Percentiles rank a stretch among this genome's conserved stretches.
These are phyloP conservation scores for Coemansia sp. DNA, from an alignment of 192 early-diverging fungal species.

Conservation along the genomic window DNA sequence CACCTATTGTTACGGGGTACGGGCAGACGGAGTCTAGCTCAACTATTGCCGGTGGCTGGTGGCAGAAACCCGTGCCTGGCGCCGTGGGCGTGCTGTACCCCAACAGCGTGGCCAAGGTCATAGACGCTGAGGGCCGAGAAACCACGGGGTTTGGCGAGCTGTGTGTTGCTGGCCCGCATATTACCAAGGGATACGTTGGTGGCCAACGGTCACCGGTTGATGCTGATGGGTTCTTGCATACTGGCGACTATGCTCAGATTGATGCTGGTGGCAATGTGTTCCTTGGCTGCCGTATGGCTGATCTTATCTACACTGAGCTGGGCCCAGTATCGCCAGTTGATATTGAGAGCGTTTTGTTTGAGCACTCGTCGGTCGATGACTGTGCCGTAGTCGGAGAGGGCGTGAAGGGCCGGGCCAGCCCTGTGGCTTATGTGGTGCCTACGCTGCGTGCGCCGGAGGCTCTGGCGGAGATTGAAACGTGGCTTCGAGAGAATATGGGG, in stretches of 20 bases:
- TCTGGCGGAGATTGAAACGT: slow-evolving; percentile 12
- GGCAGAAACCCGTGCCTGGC: slow-evolving; percentile 8
- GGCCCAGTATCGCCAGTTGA: slow-evolving; percentile 73
- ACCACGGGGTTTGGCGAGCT: slow-evolving; percentile 69
- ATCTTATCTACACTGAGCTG: slow-evolving; percentile 81
- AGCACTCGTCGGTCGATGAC: slow-evolving; percentile 64
- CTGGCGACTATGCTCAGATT: slow-evolving; percentile 71
- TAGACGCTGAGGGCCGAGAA: slow-evolving; percentile 60
- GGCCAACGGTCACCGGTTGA: slow-evolving; percentile 63
- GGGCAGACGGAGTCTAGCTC: slow-evolving; percentile 33
- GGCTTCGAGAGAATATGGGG: slow-evolving; percentile 4
- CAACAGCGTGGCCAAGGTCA: slow-evolving; percentile 28
- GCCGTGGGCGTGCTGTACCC: slow-evolving; percentile 39
- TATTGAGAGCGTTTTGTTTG: slow-evolving; percentile 66
- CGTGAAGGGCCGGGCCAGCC: neutral
- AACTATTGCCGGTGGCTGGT: slow-evolving; percentile 18
- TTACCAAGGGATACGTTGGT: slow-evolving; percentile 85
- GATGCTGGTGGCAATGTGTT: slow-evolving; percentile 61
- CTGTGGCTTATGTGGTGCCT: slow-evolving; percentile 19
- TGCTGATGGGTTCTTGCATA: slow-evolving; percentile 73
- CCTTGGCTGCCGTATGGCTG: slow-evolving; percentile 70
- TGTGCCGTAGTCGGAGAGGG: slow-evolving; percentile 59
- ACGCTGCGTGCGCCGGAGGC: neutral
- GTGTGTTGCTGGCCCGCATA: slow-evolving; percentile 74
- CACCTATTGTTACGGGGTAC: slow-evolving; percentile 19